Evolutionary conservation across 768 basidiomycete genomes (phyloP).

Genomic region (Mycena rebaudengoi): DNA sequence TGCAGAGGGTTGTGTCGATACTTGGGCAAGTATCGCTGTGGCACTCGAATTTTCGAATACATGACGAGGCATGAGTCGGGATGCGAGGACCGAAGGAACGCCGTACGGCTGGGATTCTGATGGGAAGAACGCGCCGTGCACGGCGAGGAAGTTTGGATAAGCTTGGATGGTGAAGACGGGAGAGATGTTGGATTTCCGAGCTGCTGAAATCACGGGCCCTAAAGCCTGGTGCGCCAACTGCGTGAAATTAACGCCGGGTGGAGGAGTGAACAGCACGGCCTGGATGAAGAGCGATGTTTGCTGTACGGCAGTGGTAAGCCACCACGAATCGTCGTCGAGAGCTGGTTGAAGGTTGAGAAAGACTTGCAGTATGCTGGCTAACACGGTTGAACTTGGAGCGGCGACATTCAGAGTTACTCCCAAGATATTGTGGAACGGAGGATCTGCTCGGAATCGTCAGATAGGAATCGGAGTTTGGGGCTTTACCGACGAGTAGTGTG

Average conservation of each 20-base stretch:
- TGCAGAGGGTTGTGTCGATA: background rate
- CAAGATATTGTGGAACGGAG: conserved; percentile 2
- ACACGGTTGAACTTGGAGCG: background rate
- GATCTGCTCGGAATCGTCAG: background rate
- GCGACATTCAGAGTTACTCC: background rate
- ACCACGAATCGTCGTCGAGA: conserved; percentile 12
- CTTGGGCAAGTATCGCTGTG: conserved; percentile 1
- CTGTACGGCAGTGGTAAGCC: conserved; percentile 13
- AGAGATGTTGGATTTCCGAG: background rate
- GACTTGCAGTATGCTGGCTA: background rate
- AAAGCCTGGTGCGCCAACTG: conserved; percentile 1
- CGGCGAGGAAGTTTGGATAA: background rate
- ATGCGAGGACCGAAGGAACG: background rate
- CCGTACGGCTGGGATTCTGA: background rate
- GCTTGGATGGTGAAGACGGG: background rate
- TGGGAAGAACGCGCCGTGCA: conserved; percentile 4
- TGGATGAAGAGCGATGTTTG: conserved; percentile 9
- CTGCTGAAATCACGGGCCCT: background rate
- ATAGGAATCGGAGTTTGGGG: background rate
- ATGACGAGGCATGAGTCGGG: conserved; percentile 15
- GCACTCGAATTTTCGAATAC: conserved; percentile 13
- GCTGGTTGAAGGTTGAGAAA: conserved; percentile 8
- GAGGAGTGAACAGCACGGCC: conserved; percentile 6
- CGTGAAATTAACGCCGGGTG: background rate
- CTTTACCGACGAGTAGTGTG: background rate